phyloP scores from a whole-genome alignment of 345 rosid genomes.

The Trapa bicornis region DNA sequence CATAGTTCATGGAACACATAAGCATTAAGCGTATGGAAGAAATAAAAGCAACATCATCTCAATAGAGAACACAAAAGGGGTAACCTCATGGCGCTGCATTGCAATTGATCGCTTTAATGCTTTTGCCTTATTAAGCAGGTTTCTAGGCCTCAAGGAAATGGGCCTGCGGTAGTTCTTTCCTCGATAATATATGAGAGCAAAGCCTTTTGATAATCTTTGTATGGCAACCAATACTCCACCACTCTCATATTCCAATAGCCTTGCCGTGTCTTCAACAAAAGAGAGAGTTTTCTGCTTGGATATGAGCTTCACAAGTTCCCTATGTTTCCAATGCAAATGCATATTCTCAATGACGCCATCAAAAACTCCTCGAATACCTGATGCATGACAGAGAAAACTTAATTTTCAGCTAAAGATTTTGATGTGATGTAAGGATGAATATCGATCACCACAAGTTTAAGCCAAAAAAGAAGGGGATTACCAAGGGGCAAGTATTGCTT shows the following conservation, averaged over 20 bases:
- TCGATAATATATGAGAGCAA: constrained; percentile 75
- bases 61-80: neutral
- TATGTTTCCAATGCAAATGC: constrained; percentile 99
- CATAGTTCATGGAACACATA: constrained; percentile 11
- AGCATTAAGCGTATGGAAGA: neutral
- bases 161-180: constrained; percentile 92
- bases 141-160: constrained; percentile 79
- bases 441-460: constrained; percentile 49
- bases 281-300: constrained; percentile 80
- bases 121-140: constrained; percentile 90
- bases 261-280: constrained; percentile 88
- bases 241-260: constrained; percentile 85
- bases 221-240: constrained; percentile 93
- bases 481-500: constrained; percentile 80
- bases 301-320: constrained; percentile 95
- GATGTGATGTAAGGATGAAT: constrained; percentile 4
- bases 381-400: constrained; percentile 2
- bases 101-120: constrained; percentile 91
- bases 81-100: constrained; percentile 97
- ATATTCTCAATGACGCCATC: constrained; percentile 97
- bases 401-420: constrained; percentile 5
- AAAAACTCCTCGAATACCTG: constrained; percentile 97
- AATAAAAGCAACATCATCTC: neutral
- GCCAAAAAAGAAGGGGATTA: no score
- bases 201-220: constrained; percentile 92